Conservation (phyloP, 331 rosid genomes). For the Malus hybrid region DNA sequence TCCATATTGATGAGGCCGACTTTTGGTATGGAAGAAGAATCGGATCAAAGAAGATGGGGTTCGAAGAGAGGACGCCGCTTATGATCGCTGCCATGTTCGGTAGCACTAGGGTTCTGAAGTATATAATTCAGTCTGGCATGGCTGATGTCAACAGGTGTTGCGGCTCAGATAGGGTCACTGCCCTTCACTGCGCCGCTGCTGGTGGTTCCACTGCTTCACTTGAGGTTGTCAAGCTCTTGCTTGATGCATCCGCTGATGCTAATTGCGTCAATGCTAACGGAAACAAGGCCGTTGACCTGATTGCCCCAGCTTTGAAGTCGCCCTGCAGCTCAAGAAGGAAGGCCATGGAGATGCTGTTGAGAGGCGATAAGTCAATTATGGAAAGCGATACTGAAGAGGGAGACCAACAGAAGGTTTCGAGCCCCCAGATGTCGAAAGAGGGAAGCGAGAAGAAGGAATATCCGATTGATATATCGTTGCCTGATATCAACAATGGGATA, state of each 20-base stretch:
- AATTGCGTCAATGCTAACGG: constrained; percentile 47
- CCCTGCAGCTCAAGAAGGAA: constrained; percentile 42
- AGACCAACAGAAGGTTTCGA: constrained; percentile 30
- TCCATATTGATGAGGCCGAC: constrained; percentile 45
- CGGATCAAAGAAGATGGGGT: constrained; percentile 88
- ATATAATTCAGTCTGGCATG: constrained; percentile 46
- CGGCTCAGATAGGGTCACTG: constrained; percentile 78
- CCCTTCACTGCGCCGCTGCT: constrained; percentile 85
- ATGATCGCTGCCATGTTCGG: constrained; percentile 94
- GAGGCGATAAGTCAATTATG: constrained; percentile 32
- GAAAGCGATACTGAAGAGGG: constrained; percentile 30
- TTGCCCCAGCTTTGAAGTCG: constrained; percentile 44
- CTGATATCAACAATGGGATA: constrained; percentile 82
- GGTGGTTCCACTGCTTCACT: constrained; percentile 63
- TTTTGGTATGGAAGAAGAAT: constrained; percentile 88
- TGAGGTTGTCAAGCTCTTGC: constrained; percentile 68
- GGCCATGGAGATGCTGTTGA: constrained; percentile 63
- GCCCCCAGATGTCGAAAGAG: constrained; percentile 32
- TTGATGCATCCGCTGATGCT: constrained; percentile 59
- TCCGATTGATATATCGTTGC: constrained; percentile 73
- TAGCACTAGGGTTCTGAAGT: constrained; percentile 54
- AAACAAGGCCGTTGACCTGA: constrained; percentile 53
- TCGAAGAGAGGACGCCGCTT: constrained; percentile 77
- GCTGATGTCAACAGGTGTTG: constrained; percentile 63
- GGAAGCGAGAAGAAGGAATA: constrained; percentile 83